Conservation (phyloP, 768 basidiomycete species). For the Xanthoconium stramineum region DNA sequence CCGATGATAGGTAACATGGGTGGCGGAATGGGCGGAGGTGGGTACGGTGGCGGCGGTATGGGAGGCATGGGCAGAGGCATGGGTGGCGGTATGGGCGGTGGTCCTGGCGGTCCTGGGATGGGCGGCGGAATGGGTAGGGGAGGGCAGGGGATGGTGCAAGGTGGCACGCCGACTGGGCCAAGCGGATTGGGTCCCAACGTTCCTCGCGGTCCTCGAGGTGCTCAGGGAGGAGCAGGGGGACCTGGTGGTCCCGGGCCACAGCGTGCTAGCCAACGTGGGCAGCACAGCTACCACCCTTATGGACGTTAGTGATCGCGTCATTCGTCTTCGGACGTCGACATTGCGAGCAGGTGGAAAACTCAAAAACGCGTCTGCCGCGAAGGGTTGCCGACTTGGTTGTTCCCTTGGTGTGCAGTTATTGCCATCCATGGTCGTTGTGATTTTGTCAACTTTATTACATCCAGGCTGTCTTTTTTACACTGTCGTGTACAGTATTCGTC, state of each 20-base stretch:
- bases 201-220: conserved; percentile 65
- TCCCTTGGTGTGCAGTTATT: conserved; percentile 5
- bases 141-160: conserved; percentile 38
- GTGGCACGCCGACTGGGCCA: conserved; percentile 32
- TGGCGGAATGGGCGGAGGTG: conserved; percentile 29
- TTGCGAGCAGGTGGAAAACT: background rate
- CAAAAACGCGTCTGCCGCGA: conserved; percentile 14
- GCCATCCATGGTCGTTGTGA: conserved; percentile 2
- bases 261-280: conserved; percentile 65
- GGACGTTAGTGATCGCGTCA: conserved; percentile 47
- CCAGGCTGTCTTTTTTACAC: conserved; percentile 1
- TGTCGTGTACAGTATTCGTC: conserved; percentile 4
- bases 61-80: conserved; percentile 41
- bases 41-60: conserved; percentile 37
- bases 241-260: conserved; percentile 61
- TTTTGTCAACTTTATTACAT: conserved; percentile 18
- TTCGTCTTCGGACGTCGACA: background rate
- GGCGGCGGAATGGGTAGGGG: conserved; percentile 42
- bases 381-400: background rate
- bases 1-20: conserved; percentile 36
- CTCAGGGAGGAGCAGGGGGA: conserved; percentile 48
- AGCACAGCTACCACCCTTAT: conserved; percentile 83
- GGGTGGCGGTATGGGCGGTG: conserved; percentile 41
- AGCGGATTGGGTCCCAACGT: conserved; percentile 54
- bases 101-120: conserved; percentile 38